A percentile compares a stretch with the other conserved stretches of the same genome.
phyloP scores from a whole-genome alignment of 2,329 filamentous ascomycete species.

The Fusarium fujikuroi region DNA sequence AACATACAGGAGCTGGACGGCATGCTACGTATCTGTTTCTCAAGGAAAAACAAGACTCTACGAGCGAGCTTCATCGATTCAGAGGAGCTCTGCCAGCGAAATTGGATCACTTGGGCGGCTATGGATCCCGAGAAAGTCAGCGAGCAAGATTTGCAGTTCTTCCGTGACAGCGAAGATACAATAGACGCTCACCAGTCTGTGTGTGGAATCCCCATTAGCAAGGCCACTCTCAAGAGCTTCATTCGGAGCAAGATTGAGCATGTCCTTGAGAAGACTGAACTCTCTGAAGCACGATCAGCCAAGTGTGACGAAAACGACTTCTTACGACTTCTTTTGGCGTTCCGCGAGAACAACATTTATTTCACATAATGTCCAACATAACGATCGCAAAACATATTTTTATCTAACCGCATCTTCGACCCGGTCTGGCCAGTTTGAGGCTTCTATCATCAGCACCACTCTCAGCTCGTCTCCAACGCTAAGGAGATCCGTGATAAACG shows the following conservation, averaged over 20 bases:
- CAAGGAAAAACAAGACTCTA: background rate
- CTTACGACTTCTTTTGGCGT: slow-evolving; percentile 12
- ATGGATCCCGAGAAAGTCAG: slow-evolving; percentile 4
- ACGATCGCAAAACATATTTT: background rate
- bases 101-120: background rate
- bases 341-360: slow-evolving; percentile 16
- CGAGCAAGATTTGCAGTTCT: slow-evolving; percentile 9
- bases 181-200: slow-evolving; percentile 15
- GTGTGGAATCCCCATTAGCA: slow-evolving; percentile 9
- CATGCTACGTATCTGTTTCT: background rate
- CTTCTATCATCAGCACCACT: background rate
- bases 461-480: background rate
- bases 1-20: background rate
- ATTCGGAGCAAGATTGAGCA: slow-evolving; percentile 14
- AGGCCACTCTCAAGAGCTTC: slow-evolving; percentile 13
- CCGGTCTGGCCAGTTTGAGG: background rate
- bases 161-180: slow-evolving; percentile 10
- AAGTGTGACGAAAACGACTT: slow-evolving; percentile 17
- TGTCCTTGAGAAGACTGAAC: slow-evolving; percentile 7
- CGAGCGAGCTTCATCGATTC: background rate
- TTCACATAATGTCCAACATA: background rate
- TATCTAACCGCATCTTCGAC: background rate
- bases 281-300: slow-evolving; percentile 12
- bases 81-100: background rate
- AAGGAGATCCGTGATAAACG: background rate